These are phyloP conservation scores for Fraxinus platypoda DNA, from an alignment of 305 asterid genomes.

Conservation along the genomic window DNA sequence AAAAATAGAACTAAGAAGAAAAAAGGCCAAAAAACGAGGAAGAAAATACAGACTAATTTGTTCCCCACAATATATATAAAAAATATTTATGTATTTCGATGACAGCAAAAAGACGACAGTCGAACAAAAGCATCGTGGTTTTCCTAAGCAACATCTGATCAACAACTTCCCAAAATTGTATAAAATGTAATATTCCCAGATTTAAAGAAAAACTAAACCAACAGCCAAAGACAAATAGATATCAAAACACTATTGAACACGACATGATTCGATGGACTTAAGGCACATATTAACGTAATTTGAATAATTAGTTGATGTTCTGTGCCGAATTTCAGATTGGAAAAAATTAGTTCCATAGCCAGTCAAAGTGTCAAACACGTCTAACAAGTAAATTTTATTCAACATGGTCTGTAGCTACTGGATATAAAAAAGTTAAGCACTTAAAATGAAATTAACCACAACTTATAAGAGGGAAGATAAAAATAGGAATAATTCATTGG, in stretches of 20 bases:
- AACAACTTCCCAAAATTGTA: not conserved
- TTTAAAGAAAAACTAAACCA: not conserved
- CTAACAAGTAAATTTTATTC: not conserved
- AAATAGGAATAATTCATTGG: no score
- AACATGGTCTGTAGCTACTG: no score
- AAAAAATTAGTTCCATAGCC: not conserved
- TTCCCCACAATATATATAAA: slow-evolving; percentile 34
- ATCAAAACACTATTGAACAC: not conserved
- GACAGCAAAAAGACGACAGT: no score
- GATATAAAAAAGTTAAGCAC: no score
- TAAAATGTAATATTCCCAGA: not conserved
- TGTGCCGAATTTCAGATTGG: not conserved
- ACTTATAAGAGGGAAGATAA: no score
- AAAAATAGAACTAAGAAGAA: not conserved
- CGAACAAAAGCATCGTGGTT: not conserved
- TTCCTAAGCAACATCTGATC: not conserved
- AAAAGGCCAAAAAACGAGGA: not conserved
- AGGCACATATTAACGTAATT: not conserved
- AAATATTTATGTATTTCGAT: no score
- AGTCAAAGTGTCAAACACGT: not conserved
- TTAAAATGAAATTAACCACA: no score
- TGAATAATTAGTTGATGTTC: not conserved
- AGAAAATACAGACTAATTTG: slow-evolving; percentile 54
- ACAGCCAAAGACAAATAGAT: not conserved
- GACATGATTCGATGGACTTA: not conserved